Evolutionary conservation across 2,329 filamentous ascomycete species (phyloP), one percentile per base, ranked within the genome.

Genomic region (Aspergillus ibericus): DNA sequence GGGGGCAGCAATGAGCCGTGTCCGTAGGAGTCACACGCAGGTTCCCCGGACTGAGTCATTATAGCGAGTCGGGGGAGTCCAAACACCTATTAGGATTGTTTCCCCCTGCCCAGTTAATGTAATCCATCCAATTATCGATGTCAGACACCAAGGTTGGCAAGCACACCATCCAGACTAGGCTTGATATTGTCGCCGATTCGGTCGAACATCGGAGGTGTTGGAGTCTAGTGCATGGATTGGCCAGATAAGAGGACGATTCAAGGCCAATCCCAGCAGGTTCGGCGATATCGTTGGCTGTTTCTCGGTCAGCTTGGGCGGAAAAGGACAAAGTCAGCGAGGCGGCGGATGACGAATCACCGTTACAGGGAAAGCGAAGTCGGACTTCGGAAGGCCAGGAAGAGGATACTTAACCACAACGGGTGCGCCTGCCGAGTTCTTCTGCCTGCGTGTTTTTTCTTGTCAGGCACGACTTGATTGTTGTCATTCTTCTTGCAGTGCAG

Each of bases 401-500:
- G n/a, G 22, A 48, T 48, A 48, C 44, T 48, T 48, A 48, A 48
- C 44, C 44, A 5, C 22, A 48, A 48, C 44, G 44, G 44, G 44
- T 25, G 44, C 44, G 25, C 44, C 44, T 29, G 9, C 44, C 44
- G 44, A 27, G 44, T 29, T 29, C 25, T 29, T 22, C 42, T 47
- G 20, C 42, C 42, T 47, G 42, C 42, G 13, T 6, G 6, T 47
- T 4, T 10, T 25, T 32, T 29, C n/a, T 48, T 13, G 15, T 25
- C 25, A 29, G 4, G 10, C 44, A 42, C 18, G 9, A 42, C 22
- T 3, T 25, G 22, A 22, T 18, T 42, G 18, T 20, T 13, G 44
- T 48, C 27, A 13, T 47, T 25, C 22, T 27, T 16, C 42, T 47
- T 47, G 2, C 6, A 7, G 1, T 47, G 8, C 15, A 27, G 22